Evolutionary conservation across 352 stramenopile species (phyloP).

Genomic region (Phytopythium helicoides): DNA sequence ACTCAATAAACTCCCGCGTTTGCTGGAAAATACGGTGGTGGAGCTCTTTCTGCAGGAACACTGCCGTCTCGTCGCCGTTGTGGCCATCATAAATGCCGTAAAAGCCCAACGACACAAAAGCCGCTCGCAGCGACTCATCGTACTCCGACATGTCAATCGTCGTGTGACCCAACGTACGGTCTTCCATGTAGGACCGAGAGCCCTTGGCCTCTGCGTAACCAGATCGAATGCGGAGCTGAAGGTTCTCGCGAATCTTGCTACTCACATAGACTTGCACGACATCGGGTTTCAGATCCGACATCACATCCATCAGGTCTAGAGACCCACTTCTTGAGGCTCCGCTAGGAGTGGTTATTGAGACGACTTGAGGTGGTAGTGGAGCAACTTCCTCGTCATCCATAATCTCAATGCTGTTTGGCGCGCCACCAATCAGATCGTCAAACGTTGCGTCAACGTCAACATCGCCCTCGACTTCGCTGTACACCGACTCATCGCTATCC

Average conservation of each 20-base stretch:
- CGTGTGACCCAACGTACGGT: slow-evolving; percentile 61
- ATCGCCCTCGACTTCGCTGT: slow-evolving; percentile 80
- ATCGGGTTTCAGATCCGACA: slow-evolving; percentile 28
- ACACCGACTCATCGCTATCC: slow-evolving; percentile 63
- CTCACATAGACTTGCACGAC: slow-evolving; percentile 88
- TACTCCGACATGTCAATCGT: slow-evolving; percentile 45
- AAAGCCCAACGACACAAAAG: slow-evolving; percentile 60
- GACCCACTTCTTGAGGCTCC: slow-evolving; percentile 18
- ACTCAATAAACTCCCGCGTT: slow-evolving; percentile 40
- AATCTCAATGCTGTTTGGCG: slow-evolving; percentile 52
- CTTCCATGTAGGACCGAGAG: slow-evolving; percentile 86
- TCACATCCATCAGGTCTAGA: slow-evolving; percentile 14
- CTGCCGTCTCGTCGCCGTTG: slow-evolving; percentile 78
- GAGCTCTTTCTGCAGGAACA: slow-evolving; percentile 73
- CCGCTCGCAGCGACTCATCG: slow-evolving; percentile 20
- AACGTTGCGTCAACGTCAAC: slow-evolving; percentile 89
- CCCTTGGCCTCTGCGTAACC: slow-evolving; percentile 86
- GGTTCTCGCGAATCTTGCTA: slow-evolving; percentile 85
- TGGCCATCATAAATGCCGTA: slow-evolving; percentile 90
- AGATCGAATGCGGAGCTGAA: slow-evolving; percentile 63
- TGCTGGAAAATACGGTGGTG: slow-evolving; percentile 74
- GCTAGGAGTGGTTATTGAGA: slow-evolving; percentile 22
- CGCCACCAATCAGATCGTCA: slow-evolving; percentile 70
- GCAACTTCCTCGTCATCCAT: slow-evolving; percentile 71
- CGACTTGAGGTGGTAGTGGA: slow-evolving; percentile 26